Percentiles rank a stretch among this genome's conserved stretches.
Evolutionary conservation across 116 monocot species (phyloP).

Genomic region (Posidonia oceanica): DNA sequence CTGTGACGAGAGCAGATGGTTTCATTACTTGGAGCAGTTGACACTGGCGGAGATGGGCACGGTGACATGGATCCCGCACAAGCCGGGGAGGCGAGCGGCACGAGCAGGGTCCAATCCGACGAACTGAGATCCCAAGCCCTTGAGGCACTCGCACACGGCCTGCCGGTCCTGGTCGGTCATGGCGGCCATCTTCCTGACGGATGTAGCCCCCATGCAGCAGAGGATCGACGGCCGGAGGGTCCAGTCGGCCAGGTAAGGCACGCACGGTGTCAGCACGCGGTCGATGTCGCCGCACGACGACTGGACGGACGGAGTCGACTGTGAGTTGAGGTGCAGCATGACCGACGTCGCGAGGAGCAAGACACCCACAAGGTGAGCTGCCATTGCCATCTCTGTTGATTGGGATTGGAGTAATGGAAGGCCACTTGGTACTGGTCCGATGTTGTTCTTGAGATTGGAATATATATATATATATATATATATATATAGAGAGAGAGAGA

Average conservation of each 20-base stretch:
- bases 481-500: too few relatives aligned
- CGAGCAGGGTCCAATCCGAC: background rate
- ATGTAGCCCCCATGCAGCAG: constrained; percentile 1
- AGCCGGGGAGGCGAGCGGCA: background rate
- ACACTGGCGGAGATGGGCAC: background rate
- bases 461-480: too few relatives aligned
- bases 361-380: background rate
- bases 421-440: background rate
- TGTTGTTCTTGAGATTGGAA: background rate
- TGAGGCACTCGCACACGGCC: constrained; percentile 7
- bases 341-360: background rate
- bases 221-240: background rate
- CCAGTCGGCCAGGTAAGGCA: background rate
- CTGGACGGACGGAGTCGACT: background rate
- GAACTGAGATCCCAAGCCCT: background rate
- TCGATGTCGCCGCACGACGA: constrained; percentile 1
- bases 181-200: background rate
- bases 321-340: background rate
- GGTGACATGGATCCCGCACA: constrained; percentile 1
- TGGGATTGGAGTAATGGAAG: background rate
- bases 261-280: background rate
- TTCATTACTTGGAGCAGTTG: constrained; percentile 9
- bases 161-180: background rate
- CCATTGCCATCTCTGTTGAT: background rate
- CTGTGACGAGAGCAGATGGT: too few relatives aligned